Base-by-base conservation (phyloP, 768 basidiomycete genomes). In the Polyporus arcularius region DNA sequence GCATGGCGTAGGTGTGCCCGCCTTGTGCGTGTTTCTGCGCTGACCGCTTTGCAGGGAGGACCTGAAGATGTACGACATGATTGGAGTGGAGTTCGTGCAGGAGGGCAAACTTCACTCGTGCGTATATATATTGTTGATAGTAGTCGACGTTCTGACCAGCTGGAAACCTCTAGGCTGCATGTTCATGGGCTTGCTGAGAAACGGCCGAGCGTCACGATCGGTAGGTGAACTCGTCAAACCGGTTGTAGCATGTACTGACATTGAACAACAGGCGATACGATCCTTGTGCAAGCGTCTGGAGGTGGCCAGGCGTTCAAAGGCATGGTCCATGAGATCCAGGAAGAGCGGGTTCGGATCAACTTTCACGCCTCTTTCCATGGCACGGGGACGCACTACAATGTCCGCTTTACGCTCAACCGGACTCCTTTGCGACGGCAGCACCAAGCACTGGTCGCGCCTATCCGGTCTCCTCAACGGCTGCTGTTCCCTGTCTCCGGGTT, bases 151-250 rank as follows among this genome's bases (percentile, higher is more conserved):
- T 18, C 18, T 41, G 18, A 43, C 14, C 9, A 14, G 2, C 43
- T 12, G 35, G 6, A 35, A 7, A 6, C 11, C 14, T 6, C 41
- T 28, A 86, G 84, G 28, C 70, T 87, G 5, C 57, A 72, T 35
- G 84, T 88, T 9, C 76, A 81, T 35, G 85, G 85, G 5, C 73
- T 86, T 1, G 83, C 81, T 2, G 84, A 86, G 70, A 81, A 82
- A 51, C 76, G 85, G 4, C 85, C 85, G 0, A 83, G 81, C 21
- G 82, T 87, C 15, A 75, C 85, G 16, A 76, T 84, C 16, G 85
- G 85, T 53, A 76, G 21, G 21, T 26, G 21, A 26, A 26, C 21
- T 26, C 81, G 68, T 54, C n/a, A 5, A 26, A 18, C 15, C 18
- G 4, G 12, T 4, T 12, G 2, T 12, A 30, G 11, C 16, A 16